Percentiles rank a stretch among this genome's conserved stretches.
Conservation (phyloP, 495 filamentous ascomycete species). For the Daldinia loculata region DNA sequence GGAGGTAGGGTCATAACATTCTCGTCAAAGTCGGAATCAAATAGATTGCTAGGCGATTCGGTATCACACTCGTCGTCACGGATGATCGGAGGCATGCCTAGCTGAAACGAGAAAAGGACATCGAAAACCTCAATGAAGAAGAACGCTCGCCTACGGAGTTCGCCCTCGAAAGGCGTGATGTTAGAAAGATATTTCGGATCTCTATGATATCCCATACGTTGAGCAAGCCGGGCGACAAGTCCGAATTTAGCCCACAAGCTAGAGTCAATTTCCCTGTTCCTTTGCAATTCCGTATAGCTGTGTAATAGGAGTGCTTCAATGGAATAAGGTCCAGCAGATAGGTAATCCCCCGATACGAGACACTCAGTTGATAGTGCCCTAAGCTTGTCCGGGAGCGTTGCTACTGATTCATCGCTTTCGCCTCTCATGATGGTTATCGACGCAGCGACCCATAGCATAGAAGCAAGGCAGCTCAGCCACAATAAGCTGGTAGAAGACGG, state of each 20-base stretch:
- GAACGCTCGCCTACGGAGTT: constrained; percentile 63
- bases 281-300: constrained; percentile 49
- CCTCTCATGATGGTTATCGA: constrained; percentile 42
- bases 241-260: constrained; percentile 57
- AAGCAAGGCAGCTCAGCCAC: constrained; percentile 56
- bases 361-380: constrained; percentile 48
- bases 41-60: constrained; percentile 53
- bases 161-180: constrained; percentile 61
- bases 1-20: constrained; percentile 50
- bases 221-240: constrained; percentile 54
- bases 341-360: constrained; percentile 55
- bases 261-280: constrained; percentile 49
- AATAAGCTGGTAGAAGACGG: constrained; percentile 47
- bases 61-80: constrained; percentile 57
- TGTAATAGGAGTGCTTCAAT: constrained; percentile 60
- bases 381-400: constrained; percentile 36
- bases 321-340: constrained; percentile 51
- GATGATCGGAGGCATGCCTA: constrained; percentile 59
- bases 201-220: constrained; percentile 63
- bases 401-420: constrained; percentile 38
- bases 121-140: constrained; percentile 59
- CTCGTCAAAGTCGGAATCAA: constrained; percentile 59
- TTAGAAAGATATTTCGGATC: constrained; percentile 52
- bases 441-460: constrained; percentile 50
- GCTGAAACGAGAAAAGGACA: constrained; percentile 58